A percentile compares a stretch with the other conserved stretches of the same genome.
Evolutionary conservation across 2,329 filamentous ascomycete genomes (phyloP).

Genomic region (Xylariaceae sp.): DNA sequence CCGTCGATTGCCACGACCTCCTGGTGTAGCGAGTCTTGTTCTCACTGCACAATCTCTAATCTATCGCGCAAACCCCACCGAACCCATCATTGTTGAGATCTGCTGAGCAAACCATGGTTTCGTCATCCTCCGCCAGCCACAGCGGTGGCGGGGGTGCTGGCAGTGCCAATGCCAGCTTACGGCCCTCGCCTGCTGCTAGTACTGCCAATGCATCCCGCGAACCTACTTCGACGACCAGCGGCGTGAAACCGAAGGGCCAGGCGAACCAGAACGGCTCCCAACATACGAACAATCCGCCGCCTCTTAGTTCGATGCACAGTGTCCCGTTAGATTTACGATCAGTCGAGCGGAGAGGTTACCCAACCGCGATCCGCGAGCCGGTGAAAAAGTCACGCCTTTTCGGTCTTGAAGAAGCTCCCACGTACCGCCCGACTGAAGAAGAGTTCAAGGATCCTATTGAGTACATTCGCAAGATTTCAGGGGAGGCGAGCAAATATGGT

Average conservation of each 20-base stretch:
- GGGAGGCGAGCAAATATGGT: slow-evolving; percentile 81
- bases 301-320: slow-evolving; percentile 53
- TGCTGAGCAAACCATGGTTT: slow-evolving; percentile 34
- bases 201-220: slow-evolving; percentile 31
- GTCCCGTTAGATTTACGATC: slow-evolving; percentile 74
- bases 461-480: slow-evolving; percentile 86
- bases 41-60: slow-evolving; percentile 1
- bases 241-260: slow-evolving; percentile 46
- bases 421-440: slow-evolving; percentile 82
- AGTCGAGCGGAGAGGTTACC: slow-evolving; percentile 84
- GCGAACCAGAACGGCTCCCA: slow-evolving; percentile 51
- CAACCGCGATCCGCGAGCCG: slow-evolving; percentile 68
- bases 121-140: slow-evolving; percentile 37
- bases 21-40: slow-evolving; percentile 6
- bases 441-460: slow-evolving; percentile 93
- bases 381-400: slow-evolving; percentile 76
- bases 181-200: slow-evolving; percentile 47
- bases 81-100: slow-evolving; percentile 5
- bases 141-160: slow-evolving; percentile 36
- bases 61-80: background rate
- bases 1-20: slow-evolving; percentile 20
- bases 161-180: slow-evolving; percentile 46
- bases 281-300: slow-evolving; percentile 44
- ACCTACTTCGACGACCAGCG: slow-evolving; percentile 31
- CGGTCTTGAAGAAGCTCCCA: slow-evolving; percentile 82